A percentile compares a stretch with the other conserved stretches of the same genome.
Conservation (phyloP, 257 asterid species). For the Lycium barbarum region DNA sequence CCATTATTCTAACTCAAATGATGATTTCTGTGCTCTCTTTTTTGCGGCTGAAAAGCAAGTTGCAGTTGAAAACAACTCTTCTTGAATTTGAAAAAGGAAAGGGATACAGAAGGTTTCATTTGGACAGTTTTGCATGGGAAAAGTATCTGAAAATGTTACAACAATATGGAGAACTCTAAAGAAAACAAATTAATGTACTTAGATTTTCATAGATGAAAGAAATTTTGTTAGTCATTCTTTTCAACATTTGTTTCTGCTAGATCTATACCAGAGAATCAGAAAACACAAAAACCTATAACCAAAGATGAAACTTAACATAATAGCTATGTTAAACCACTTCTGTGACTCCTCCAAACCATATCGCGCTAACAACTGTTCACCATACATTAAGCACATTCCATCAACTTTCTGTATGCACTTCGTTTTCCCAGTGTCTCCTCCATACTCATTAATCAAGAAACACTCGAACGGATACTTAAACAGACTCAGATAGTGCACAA, state of each 20-base stretch:
- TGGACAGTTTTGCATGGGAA: not conserved
- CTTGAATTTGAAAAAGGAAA: not conserved
- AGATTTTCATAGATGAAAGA: conserved; percentile 1
- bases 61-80: conserved; percentile 1
- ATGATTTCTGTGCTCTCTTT: not conserved
- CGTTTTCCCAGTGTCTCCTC: conserved; percentile 56
- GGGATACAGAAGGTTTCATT: not conserved
- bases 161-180: not conserved
- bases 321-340: conserved; percentile 62
- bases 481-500: conserved; percentile 72
- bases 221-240: not conserved
- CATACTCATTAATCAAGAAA: conserved; percentile 76
- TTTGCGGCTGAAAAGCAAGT: conserved; percentile 7
- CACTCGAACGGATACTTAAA: conserved; percentile 86
- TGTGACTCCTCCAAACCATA: conserved; percentile 64
- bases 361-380: conserved; percentile 53
- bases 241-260: conserved; percentile 46
- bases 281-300: conserved; percentile 65
- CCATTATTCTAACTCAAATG: not conserved
- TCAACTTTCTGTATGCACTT: conserved; percentile 58
- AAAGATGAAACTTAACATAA: conserved; percentile 61
- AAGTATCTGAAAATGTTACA: not conserved
- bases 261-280: conserved; percentile 58
- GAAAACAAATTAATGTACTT: not conserved
- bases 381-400: conserved; percentile 60